A percentile compares a stretch with the other conserved stretches of the same genome.
Evolutionary conservation across 306 rosid species (phyloP).

Genomic region (Quercus rubra): DNA sequence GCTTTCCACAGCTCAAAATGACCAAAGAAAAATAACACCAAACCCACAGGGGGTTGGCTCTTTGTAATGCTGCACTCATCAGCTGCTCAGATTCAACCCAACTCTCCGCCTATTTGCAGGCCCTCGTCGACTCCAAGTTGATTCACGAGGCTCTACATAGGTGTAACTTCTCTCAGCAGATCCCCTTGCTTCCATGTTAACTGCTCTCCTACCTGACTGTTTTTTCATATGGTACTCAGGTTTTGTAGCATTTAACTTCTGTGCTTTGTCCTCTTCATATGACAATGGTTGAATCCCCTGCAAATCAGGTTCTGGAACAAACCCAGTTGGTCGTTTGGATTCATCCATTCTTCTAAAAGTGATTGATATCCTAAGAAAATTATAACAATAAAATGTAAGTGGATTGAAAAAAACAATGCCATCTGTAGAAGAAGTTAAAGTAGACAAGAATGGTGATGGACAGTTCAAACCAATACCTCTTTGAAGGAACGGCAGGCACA

Average conservation of each 20-base stretch:
- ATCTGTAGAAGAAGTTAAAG: background rate
- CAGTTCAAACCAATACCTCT: constrained; percentile 47
- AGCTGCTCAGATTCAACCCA: constrained; percentile 33
- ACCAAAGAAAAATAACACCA: background rate
- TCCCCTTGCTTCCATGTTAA: constrained; percentile 42
- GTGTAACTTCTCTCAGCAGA: constrained; percentile 39
- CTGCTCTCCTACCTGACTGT: constrained; percentile 46
- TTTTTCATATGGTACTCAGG: constrained; percentile 31
- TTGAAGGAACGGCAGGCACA: constrained; percentile 82
- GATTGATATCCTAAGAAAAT: constrained; percentile 69
- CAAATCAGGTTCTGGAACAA: constrained; percentile 70
- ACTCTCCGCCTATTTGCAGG: constrained; percentile 42
- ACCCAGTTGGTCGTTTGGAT: constrained; percentile 53
- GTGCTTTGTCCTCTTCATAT: constrained; percentile 44
- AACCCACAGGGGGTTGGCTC: background rate
- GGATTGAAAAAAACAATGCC: background rate
- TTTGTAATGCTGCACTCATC: constrained; percentile 20
- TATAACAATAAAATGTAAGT: constrained; percentile 4
- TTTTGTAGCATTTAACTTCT: constrained; percentile 31
- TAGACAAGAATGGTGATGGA: background rate
- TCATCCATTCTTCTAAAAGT: constrained; percentile 92
- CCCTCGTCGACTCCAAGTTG: constrained; percentile 34
- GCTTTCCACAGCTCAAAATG: background rate
- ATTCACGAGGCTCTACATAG: constrained; percentile 39
- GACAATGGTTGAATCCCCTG: constrained; percentile 70